A percentile compares a stretch with the other conserved stretches of the same genome.
Evolutionary conservation across 2,329 filamentous ascomycete genomes (phyloP).

Genomic region (Chaetoscypha palmicola): DNA sequence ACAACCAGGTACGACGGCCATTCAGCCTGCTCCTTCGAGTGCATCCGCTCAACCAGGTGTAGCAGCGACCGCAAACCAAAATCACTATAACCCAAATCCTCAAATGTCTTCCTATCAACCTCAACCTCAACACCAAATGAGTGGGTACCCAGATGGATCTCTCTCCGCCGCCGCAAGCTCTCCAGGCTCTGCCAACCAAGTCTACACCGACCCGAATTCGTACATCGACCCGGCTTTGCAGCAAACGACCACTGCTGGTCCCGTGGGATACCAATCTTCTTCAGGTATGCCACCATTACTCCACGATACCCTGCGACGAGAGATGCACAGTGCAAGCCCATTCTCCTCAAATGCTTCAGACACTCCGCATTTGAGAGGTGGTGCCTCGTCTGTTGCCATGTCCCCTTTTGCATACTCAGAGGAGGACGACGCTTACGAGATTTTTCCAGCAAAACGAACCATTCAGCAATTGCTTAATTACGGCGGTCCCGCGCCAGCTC

Average conservation of each 20-base stretch:
- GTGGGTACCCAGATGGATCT: not conserved
- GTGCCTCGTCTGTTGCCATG: slow-evolving; percentile 36
- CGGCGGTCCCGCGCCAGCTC: slow-evolving; percentile 52
- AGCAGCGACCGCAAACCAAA: slow-evolving; percentile 33
- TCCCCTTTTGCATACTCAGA: slow-evolving; percentile 27
- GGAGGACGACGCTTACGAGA: slow-evolving; percentile 39
- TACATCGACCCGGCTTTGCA: slow-evolving; percentile 60
- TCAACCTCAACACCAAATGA: not conserved
- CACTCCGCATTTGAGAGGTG: slow-evolving; percentile 44
- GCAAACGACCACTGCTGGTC: slow-evolving; percentile 32
- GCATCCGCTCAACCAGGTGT: slow-evolving; percentile 24
- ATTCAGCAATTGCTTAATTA: slow-evolving; percentile 65
- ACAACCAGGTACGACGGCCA: slow-evolving; percentile 57
- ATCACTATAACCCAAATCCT: slow-evolving; percentile 41
- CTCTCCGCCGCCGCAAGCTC: slow-evolving; percentile 28
- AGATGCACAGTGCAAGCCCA: slow-evolving; percentile 31
- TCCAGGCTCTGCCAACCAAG: slow-evolving; percentile 37
- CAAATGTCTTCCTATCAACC: not conserved
- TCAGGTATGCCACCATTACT: slow-evolving; percentile 28
- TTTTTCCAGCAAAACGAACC: slow-evolving; percentile 53
- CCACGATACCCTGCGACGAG: slow-evolving; percentile 25
- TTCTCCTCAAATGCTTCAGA: slow-evolving; percentile 33
- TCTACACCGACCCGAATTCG: slow-evolving; percentile 51
- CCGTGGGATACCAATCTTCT: slow-evolving; percentile 13
- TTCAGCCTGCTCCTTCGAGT: slow-evolving; percentile 60